A percentile compares a stretch with the other conserved stretches of the same genome.
Conservation (phyloP, 164 flowering plant species). For the Nymphaea colorata region DNA sequence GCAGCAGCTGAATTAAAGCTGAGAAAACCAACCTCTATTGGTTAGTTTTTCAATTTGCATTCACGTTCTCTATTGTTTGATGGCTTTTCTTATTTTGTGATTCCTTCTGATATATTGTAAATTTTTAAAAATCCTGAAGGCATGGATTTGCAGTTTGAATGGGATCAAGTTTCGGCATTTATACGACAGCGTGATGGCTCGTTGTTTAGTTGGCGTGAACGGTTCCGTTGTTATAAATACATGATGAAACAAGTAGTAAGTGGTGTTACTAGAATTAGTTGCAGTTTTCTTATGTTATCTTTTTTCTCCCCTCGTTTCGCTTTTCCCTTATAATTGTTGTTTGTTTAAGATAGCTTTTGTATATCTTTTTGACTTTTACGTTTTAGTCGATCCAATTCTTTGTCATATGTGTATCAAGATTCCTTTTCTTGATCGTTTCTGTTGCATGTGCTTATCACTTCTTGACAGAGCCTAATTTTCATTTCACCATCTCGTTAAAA, state of each 20-base stretch:
- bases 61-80: background rate
- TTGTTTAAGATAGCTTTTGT: too few species aligned
- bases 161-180: slow-evolving; percentile 82
- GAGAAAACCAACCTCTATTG: slow-evolving; percentile 64
- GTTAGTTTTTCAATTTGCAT: slow-evolving; percentile 17
- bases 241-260: slow-evolving; percentile 78
- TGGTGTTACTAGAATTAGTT: slow-evolving; percentile 1
- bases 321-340: background rate
- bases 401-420: too few species aligned
- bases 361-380: too few species aligned
- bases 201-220: slow-evolving; percentile 92
- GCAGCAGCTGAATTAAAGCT: slow-evolving; percentile 69
- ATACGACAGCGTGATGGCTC: slow-evolving; percentile 81
- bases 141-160: slow-evolving; percentile 79
- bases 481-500: too few species aligned
- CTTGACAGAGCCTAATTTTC: too few species aligned
- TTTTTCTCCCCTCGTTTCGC: background rate
- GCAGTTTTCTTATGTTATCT: background rate
- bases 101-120: background rate
- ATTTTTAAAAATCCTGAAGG: slow-evolving; percentile 30
- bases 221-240: slow-evolving; percentile 62
- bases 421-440: too few species aligned
- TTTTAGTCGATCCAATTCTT: background rate
- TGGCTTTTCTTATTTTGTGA: background rate
- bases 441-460: too few species aligned